phyloP scores from a whole-genome alignment of 176 grass and related monocot species.

The Avena sativa region DNA sequence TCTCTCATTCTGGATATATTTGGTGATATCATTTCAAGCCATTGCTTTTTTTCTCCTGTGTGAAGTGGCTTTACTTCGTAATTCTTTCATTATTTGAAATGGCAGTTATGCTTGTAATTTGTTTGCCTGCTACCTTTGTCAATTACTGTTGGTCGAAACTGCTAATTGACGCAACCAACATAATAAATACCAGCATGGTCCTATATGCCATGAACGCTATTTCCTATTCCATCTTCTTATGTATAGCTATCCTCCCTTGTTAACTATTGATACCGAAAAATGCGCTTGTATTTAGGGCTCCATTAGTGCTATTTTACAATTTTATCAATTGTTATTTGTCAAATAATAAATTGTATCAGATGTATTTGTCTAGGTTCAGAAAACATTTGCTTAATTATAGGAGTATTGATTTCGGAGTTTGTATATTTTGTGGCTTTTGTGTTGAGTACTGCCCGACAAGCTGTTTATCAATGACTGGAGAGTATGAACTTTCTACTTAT shows the following conservation, averaged over 20 bases:
- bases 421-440: neutral
- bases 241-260: neutral
- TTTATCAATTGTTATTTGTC: slow-evolving; percentile 29
- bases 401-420: neutral
- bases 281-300: neutral
- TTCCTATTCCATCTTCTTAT: neutral
- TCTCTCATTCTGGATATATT: slow-evolving; percentile 23
- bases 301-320: slow-evolving; percentile 8
- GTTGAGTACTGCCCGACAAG: neutral
- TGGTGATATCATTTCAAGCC: slow-evolving; percentile 13
- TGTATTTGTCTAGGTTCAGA: neutral
- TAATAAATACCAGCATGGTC: neutral
- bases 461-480: neutral
- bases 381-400: too few species aligned
- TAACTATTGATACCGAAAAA: slow-evolving; percentile 13
- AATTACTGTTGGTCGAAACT: neutral
- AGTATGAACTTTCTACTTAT: too few species aligned
- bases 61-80: slow-evolving; percentile 7
- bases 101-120: neutral
- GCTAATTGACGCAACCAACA: neutral
- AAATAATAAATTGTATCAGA: neutral
- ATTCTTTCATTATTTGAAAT: slow-evolving; percentile 7
- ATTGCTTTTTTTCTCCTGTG: neutral
- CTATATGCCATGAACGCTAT: neutral
- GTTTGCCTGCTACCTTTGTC: neutral